Evolutionary conservation across 2,329 filamentous ascomycete species (phyloP), one percentile per base, ranked within the genome.

Genomic region (Escovopsis sp.): DNA sequence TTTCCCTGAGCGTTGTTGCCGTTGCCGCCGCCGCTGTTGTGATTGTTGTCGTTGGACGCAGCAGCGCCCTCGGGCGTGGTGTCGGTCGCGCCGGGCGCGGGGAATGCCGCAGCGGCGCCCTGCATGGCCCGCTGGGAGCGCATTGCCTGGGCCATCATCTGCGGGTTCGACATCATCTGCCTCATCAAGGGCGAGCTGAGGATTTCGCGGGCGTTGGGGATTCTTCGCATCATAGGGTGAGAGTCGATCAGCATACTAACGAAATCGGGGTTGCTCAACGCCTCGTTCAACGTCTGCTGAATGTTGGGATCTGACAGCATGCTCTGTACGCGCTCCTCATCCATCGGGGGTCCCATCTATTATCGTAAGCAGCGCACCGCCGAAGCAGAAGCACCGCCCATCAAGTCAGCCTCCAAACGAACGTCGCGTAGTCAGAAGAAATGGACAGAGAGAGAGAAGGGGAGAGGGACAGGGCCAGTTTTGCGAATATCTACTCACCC

Each of bases 221-320:
- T 75, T 46, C 77, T 73, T 53, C 80, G 75, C 15, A 87, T 68
- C 72, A 86, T 81, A 3, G 91, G 91, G 58, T 94, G 94, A 56
- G 82, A 77, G 53, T 91, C 78, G 53, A 98, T 87, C 74, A 96
- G 85, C 75, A 93, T 85, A 57, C 96, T 86, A 57, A 96, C 75
- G 53, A 98, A 83, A 15, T 80, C 76, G n/a, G 91, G 89, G 63
- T 96, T 96, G 61, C 88, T 85, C 60, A 98, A 82, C 33, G 88
- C 86, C 63, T 95, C 89, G 61, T 91, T 94, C 76, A 98, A 84
- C 43, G 81, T 80, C 50, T 86, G 82, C 49, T 85, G 77, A 44
- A 94, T 80, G 56, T 85, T 82, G 19, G 91, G 91, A 57, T 96
- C 86, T 48, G 84, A 79, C 54, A 98, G 79, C 77, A 95, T 83